A percentile compares a stretch with the other conserved stretches of the same genome.
Conservation (phyloP, 495 filamentous ascomycete genomes). For the Penicillium taxi region DNA sequence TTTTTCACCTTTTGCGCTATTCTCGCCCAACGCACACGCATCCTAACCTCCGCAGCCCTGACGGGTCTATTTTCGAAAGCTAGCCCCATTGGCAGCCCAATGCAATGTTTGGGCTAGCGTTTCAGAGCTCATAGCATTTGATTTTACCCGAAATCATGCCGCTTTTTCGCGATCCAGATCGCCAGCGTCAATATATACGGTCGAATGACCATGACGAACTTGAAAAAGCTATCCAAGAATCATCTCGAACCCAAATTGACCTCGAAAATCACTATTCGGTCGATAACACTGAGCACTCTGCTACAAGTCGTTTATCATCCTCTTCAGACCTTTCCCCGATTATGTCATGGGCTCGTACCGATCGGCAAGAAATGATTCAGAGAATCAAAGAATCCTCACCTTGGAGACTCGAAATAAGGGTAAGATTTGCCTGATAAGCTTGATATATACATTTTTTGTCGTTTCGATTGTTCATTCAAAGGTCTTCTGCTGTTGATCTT, state of each 20-base stretch:
- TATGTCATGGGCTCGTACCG: constrained; percentile 25
- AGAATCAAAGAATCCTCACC: constrained; percentile 76
- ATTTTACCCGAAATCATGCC: constrained; percentile 27
- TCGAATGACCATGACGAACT: constrained; percentile 19
- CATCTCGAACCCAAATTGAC: constrained; percentile 7
- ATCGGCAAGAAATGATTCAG: constrained; percentile 75
- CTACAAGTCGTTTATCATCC: neutral
- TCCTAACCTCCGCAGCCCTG: constrained; percentile 14
- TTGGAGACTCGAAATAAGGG: constrained; percentile 61
- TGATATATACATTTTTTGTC: neutral
- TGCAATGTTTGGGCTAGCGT: constrained; percentile 16
- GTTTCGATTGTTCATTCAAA: neutral
- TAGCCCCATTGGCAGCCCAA: constrained; percentile 16
- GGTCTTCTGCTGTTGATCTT: neutral
- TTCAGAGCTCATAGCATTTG: constrained; percentile 11
- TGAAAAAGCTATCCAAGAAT: constrained; percentile 10
- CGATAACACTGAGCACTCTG: no score
- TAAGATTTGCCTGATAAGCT: constrained; percentile 31
- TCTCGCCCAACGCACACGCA: constrained; percentile 20
- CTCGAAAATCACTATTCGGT: no score
- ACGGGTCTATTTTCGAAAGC: constrained; percentile 9
- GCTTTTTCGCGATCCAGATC: constrained; percentile 34
- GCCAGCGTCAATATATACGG: constrained; percentile 24
- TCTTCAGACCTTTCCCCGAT: constrained; percentile 8
- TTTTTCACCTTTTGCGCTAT: constrained; percentile 7